Base-by-base conservation (phyloP, 768 basidiomycete genomes). In the Suillus spraguei region DNA sequence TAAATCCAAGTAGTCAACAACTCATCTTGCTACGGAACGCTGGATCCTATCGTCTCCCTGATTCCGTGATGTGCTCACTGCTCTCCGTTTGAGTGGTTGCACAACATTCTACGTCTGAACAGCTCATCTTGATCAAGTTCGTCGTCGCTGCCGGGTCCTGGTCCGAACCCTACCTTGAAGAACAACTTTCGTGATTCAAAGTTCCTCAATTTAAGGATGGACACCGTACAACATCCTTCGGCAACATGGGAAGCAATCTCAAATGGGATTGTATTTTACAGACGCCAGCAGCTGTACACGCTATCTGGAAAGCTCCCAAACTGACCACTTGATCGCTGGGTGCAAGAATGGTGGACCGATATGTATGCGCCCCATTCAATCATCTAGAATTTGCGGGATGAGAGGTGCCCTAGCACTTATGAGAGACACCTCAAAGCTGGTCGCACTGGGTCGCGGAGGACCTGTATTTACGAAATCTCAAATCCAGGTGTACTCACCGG, bases 231-330 rank as follows among this genome's bases (percentile, higher is more conserved):
- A 59, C 92, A 93, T 69, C 91, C 93, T 2, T 92, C 92, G 3
- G 75, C 87, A 36, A 84, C 86, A 76, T 99, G 97, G 97, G 89
- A 96, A 74, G 85, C 95, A 49, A 92, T 97, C 89, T 85, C 89
- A 74, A 87, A 91, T 70, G 91, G 91, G 32, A 87, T 81, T 69
- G 91, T 90, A 38, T 99, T 97, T 79, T 98, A 98, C 72, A 81
- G 90, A 71, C 83, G 90, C 61, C 87, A 95, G 68, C 90, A 91
- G 65, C 81, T 95, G 28, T 99, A 98, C 72, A 86, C 90, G 1
- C 86, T 94, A 61, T 81, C 87, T 14, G 94, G 90, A 68, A 91
- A 90, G 69, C 79, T 94, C 6, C 89, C 89, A 4, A 85, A 80
- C 82, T 22, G 93, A 97, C 75, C 93, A 90, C 73, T 78, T 92